A percentile compares a stretch with the other conserved stretches of the same genome.
Conservation (phyloP, 176 grass and related monocot species). For the Pharus latifolius region DNA sequence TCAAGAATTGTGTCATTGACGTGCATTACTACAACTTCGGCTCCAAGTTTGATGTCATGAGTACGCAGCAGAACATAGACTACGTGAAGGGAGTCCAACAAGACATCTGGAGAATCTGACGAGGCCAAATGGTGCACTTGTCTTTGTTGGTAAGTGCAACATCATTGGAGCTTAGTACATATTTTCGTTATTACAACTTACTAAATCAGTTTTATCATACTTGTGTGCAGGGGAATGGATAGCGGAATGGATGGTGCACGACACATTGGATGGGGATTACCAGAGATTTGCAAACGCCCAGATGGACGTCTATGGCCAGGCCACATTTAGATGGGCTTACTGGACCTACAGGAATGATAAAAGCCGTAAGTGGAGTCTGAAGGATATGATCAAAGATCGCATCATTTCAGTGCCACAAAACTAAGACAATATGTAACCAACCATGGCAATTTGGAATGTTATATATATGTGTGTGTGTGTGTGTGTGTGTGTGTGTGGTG, state of each 20-base stretch:
- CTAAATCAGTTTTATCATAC: neutral
- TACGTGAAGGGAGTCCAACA: constrained; percentile 11
- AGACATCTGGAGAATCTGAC: neutral
- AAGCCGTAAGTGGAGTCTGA: constrained; percentile 4
- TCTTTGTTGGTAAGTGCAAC: constrained; percentile 43
- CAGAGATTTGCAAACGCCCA: constrained; percentile 20
- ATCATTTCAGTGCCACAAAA: constrained; percentile 19
- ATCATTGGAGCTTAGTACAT: no score
- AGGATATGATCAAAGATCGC: constrained; percentile 27
- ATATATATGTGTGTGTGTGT: no score
- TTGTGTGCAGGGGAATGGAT: constrained; percentile 30
- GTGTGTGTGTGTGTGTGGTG: neutral
- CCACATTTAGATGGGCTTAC: constrained; percentile 41
- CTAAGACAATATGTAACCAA: no score
- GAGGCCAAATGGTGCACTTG: constrained; percentile 20
- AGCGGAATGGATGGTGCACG: neutral
- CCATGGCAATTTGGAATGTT: no score
- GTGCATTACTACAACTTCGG: constrained; percentile 46
- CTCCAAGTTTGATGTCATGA: constrained; percentile 5
- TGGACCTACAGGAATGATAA: constrained; percentile 23
- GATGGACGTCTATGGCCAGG: constrained; percentile 20
- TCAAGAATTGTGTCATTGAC: constrained; percentile 19
- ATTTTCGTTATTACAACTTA: no score
- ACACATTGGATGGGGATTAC: neutral
- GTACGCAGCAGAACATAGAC: constrained; percentile 27